Percentiles rank a stretch among this genome's conserved stretches.
These are phyloP conservation scores for Lonicera japonica DNA, from an alignment of 129 eudicot species.

Conservation along the genomic window DNA sequence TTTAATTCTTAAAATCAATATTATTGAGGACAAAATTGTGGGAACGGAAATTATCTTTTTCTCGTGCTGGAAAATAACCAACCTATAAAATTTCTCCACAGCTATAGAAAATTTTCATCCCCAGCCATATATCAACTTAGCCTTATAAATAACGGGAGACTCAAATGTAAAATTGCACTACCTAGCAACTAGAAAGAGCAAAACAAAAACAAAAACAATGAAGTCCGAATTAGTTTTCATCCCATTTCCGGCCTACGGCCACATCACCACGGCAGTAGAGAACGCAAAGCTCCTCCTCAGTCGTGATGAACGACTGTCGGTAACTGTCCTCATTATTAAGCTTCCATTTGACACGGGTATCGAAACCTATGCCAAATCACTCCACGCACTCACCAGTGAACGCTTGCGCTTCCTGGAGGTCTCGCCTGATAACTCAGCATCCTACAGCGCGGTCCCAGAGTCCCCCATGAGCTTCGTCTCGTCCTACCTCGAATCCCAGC, in stretches of 20 bases:
- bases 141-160: too few species aligned
- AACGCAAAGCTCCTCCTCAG: conserved; percentile 21
- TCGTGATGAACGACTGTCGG: conserved; percentile 18
- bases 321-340: conserved; percentile 24
- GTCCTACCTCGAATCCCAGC: not conserved
- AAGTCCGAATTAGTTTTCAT: conserved; percentile 22
- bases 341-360: conserved; percentile 12
- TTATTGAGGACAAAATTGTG: too few species aligned
- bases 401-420: not conserved
- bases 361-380: not conserved
- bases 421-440: not conserved
- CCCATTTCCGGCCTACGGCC: conserved; percentile 33
- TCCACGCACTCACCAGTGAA: not conserved
- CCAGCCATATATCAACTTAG: too few species aligned
- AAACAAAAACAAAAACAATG: not conserved
- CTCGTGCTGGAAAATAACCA: too few species aligned
- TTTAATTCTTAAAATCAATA: too few species aligned
- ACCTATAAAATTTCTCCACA: too few species aligned
- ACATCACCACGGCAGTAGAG: conserved; percentile 27
- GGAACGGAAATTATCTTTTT: too few species aligned
- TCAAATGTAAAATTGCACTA: too few species aligned
- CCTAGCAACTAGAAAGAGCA: not conserved
- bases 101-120: too few species aligned
- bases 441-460: not conserved
- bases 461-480: not conserved